Base-by-base conservation (phyloP, 2,329 filamentous ascomycete species). In the Colletotrichum sp. region DNA sequence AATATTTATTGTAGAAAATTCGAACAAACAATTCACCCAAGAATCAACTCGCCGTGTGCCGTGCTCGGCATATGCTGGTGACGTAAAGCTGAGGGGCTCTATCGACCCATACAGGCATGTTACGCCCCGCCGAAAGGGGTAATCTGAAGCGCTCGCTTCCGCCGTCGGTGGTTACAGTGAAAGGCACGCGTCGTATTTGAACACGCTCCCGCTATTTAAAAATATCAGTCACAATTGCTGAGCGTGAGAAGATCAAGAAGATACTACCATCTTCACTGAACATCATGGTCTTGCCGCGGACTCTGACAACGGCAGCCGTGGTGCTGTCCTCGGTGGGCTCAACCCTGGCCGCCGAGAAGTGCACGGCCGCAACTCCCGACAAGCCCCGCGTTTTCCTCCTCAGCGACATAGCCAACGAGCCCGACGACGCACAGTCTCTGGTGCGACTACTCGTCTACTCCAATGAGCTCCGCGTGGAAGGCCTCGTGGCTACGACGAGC, bases 371-470 rank as follows among this genome's bases (percentile, higher is more conserved):
- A 16, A 16, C 60, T 15, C 49, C 60, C 24, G 34, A 66, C 71
- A 77, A 77, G 63, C 81, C 78, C 15, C 79, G 81, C 8, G 81
- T 84, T 4, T 84, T 85, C 71, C 80, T 86, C 66, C 63, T 83
- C 15, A 82, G 81, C 28, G 84, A 85, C 68, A 86, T 85, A 57
- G 81, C 81, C 63, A 85, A 85, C 74, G 84, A 85, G 72, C 84
- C 83, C 4, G 84, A 86, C 67, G 83, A 86, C 78, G 79, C 81
- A 1, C 80, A 83, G 76, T 85, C 81, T 7, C 74, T 86, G 5
- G 81, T 84, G 7, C 81, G 85, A 4, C 82, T 83, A 39, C 79
- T 87, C 5, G 73, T 84, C 0, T 86, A 86, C 70, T 78, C 82
- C 8, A 85, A 87, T 74, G 81, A 87, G 73, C 83, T 87, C 64